phyloP scores from a whole-genome alignment of 495 filamentous ascomycete genomes.

The Beverwykella pulmonaria region DNA sequence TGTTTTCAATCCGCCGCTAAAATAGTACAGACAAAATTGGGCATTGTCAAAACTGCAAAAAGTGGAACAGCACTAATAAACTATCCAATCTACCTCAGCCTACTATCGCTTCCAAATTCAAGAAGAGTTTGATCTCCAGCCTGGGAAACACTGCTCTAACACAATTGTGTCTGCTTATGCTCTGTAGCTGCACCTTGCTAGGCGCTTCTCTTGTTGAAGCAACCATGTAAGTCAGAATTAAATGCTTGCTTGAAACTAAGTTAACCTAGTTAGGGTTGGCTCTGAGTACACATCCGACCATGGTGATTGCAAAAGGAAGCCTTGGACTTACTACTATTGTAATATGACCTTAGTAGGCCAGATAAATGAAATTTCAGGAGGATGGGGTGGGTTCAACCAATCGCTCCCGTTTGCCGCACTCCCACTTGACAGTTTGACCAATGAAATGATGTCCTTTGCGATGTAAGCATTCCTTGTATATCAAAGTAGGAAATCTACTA shows the following conservation, averaged over 20 bases:
- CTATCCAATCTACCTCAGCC: constrained; percentile 15
- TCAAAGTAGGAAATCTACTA: too few relatives aligned
- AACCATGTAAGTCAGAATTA: not conserved
- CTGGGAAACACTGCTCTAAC: constrained; percentile 33
- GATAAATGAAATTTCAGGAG: constrained; percentile 14
- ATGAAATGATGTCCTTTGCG: constrained; percentile 24
- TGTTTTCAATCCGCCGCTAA: too few relatives aligned
- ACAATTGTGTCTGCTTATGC: constrained; percentile 29
- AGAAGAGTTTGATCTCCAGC: constrained; percentile 28
- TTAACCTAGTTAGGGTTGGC: not conserved
- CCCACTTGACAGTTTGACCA: constrained; percentile 4
- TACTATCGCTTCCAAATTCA: constrained; percentile 32
- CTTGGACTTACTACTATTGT: constrained; percentile 19
- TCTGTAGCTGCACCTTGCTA: constrained; percentile 25
- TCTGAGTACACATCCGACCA: not conserved
- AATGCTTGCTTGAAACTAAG: not conserved
- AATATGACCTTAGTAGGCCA: not conserved
- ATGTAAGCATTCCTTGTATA: constrained; percentile 24
- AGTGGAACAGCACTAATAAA: constrained; percentile 24
- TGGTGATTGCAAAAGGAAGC: too few relatives aligned
- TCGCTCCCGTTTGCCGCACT: not conserved
- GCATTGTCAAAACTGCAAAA: constrained; percentile 37
- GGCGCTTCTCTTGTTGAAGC: constrained; percentile 13
- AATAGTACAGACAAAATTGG: constrained; percentile 25
- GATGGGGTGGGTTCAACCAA: constrained; percentile 29